Evolutionary conservation across 176 grass and related monocot genomes (phyloP).

Genomic region (Aegilops tauschii): DNA sequence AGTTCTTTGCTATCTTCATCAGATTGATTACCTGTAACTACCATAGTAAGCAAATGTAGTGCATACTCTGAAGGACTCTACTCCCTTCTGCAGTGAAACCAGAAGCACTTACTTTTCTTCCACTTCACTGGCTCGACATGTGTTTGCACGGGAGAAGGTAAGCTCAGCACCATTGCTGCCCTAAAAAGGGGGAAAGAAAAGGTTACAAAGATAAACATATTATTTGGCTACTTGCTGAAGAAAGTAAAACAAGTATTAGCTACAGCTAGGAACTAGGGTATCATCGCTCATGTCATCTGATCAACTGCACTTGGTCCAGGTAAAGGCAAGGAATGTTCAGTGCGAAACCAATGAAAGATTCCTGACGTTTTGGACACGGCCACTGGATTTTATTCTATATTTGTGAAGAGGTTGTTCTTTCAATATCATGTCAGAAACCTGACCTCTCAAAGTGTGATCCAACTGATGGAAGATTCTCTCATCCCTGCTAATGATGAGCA

Average conservation of each 20-base stretch:
- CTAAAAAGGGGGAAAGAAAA: neutral
- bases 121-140: constrained; percentile 7
- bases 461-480: constrained; percentile 48
- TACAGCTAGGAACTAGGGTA: neutral
- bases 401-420: constrained; percentile 12
- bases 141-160: neutral
- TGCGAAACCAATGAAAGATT: constrained; percentile 44
- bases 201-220: neutral
- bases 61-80: neutral
- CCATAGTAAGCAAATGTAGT: neutral
- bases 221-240: constrained; percentile 19
- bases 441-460: constrained; percentile 39
- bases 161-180: neutral
- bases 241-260: neutral
- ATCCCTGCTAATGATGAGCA: constrained; percentile 43
- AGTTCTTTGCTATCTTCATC: neutral
- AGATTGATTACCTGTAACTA: neutral
- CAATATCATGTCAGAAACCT: constrained; percentile 38
- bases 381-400: constrained; percentile 20
- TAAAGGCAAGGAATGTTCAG: neutral
- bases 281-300: neutral
- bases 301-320: neutral
- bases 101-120: neutral
- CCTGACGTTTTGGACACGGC: neutral
- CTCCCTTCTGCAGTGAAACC: neutral